phyloP scores from a whole-genome alignment of 176 grass and related monocot species.

The Luzula sylvatica region DNA sequence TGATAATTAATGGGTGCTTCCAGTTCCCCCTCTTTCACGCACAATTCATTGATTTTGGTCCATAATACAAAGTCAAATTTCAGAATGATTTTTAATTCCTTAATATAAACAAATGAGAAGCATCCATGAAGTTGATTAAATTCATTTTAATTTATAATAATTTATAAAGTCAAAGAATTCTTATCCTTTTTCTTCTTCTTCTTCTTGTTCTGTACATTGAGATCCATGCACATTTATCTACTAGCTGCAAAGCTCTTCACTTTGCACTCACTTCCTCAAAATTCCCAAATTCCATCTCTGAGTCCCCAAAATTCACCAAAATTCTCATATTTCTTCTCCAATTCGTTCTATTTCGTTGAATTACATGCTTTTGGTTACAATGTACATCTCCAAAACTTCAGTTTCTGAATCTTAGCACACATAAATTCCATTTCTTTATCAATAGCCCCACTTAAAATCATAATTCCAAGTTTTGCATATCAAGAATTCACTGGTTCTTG shows the following conservation, averaged over 20 bases:
- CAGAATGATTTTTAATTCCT: neutral
- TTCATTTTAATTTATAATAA: neutral
- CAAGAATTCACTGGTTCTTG: constrained; percentile 3
- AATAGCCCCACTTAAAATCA: neutral
- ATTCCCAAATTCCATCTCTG: neutral
- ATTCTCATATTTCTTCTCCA: neutral
- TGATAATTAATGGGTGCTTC: neutral
- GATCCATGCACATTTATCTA: neutral
- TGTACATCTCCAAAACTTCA: neutral
- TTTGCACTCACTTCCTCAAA: constrained; percentile 8
- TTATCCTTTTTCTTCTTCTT: neutral
- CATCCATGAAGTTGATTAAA: constrained; percentile 10
- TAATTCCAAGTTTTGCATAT: neutral
- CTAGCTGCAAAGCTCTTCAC: neutral
- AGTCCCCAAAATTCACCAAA: neutral
- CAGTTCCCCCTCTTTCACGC: constrained; percentile 3
- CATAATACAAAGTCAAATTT: constrained; percentile 16
- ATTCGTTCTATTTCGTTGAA: too few relatives aligned
- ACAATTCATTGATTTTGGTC: neutral
- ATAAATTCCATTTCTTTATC: neutral
- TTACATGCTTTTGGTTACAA: neutral
- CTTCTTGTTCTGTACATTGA: neutral
- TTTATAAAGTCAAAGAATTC: constrained; percentile 18
- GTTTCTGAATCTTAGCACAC: neutral
- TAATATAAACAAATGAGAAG: constrained; percentile 14